Conservation (phyloP, 345 rosid species). For the Carallia pectinifolia region DNA sequence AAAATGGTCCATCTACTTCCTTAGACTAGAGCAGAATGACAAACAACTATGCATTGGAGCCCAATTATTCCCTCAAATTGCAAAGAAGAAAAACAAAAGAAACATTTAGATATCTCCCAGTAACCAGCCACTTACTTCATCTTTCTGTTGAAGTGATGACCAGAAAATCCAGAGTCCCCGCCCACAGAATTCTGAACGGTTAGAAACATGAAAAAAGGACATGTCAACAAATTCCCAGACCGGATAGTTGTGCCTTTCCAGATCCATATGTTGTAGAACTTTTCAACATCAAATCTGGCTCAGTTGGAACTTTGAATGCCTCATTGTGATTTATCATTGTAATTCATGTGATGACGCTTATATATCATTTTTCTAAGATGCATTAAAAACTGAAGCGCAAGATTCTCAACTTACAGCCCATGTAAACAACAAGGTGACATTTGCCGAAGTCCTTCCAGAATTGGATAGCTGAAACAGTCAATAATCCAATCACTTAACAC, state of each 20-base stretch:
- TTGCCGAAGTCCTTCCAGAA: constrained; percentile 63
- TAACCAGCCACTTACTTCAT: constrained; percentile 41
- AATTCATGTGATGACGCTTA: no score
- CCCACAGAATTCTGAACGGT: constrained; percentile 81
- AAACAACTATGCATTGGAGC: not conserved
- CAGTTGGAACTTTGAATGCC: no score
- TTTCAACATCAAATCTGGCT: no score
- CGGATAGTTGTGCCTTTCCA: no score
- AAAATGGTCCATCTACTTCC: not conserved
- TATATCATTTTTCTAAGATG: no score
- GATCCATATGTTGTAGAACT: no score
- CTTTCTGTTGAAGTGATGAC: constrained; percentile 73
- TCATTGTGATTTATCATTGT: no score
- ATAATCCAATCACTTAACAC: constrained; percentile 12
- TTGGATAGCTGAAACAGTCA: constrained; percentile 57
- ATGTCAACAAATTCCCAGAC: no score
- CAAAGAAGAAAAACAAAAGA: not conserved
- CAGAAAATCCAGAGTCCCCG: constrained; percentile 81
- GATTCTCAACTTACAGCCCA: constrained; percentile 70
- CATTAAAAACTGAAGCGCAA: not conserved
- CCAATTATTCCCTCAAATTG: not conserved
- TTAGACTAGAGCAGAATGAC: not conserved
- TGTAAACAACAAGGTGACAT: constrained; percentile 80
- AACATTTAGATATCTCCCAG: not conserved
- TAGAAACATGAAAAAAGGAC: no score